Evolutionary conservation across 1,284 basidiomycete species (phyloP).

Genomic region (Abortiporus biennis): DNA sequence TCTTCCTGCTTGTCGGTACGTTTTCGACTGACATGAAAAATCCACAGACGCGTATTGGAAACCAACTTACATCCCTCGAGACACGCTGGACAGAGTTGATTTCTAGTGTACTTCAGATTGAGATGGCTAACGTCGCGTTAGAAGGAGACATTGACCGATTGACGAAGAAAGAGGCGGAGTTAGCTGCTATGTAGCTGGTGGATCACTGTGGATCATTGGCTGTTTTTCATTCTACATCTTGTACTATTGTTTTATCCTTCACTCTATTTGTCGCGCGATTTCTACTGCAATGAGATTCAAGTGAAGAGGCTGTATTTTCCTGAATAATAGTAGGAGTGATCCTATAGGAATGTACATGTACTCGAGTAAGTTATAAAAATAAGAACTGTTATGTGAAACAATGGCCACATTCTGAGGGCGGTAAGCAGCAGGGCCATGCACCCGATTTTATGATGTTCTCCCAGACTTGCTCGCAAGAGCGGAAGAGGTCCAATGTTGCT

Average conservation of each 20-base stretch:
- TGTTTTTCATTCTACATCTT: neutral
- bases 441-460: slow-evolving; percentile 41
- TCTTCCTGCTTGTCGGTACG: slow-evolving; percentile 2
- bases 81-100: slow-evolving; percentile 87
- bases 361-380: neutral
- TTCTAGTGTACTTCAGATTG: slow-evolving; percentile 82
- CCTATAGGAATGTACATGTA: neutral
- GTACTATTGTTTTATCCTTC: slow-evolving; percentile 2
- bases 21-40: neutral
- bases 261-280: neutral
- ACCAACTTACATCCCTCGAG: slow-evolving; percentile 74
- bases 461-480: slow-evolving; percentile 44
- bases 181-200: slow-evolving; percentile 43
- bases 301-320: too few species aligned
- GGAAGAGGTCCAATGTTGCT: slow-evolving; percentile 49
- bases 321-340: too few species aligned
- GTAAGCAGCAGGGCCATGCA: slow-evolving; percentile 48
- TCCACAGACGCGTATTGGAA: slow-evolving; percentile 64
- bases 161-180: slow-evolving; percentile 50
- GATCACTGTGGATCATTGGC: too few species aligned
- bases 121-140: slow-evolving; percentile 86
- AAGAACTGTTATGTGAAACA: slow-evolving; percentile 24
- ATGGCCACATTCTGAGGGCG: slow-evolving; percentile 24
- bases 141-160: slow-evolving; percentile 66
- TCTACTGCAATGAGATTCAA: neutral